Percentiles rank a stretch among this genome's conserved stretches.
Evolutionary conservation across 192 early-diverging fungal genomes (phyloP).

Genomic region (Lunasporangiospora selenospora): DNA sequence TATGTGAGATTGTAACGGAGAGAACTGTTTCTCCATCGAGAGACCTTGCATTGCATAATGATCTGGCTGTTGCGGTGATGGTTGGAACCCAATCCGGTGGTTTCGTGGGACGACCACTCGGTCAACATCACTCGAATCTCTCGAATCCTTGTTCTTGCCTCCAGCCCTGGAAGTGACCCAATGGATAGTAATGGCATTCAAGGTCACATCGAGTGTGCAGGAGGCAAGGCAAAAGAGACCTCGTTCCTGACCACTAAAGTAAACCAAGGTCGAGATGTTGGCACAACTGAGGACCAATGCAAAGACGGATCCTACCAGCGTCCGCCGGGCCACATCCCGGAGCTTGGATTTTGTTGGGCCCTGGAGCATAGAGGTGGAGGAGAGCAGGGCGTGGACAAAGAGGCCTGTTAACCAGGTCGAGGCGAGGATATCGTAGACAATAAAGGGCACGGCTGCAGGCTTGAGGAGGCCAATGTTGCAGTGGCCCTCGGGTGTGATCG

Average conservation of each 20-base stretch:
- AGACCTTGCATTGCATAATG: too few relatives aligned
- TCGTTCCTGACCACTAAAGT: conserved; percentile 47
- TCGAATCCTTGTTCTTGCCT: too few relatives aligned
- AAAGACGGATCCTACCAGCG: conserved; percentile 31
- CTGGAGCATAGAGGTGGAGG: conserved; percentile 34
- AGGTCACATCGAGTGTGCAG: conserved; percentile 54
- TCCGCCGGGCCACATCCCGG: conserved; percentile 44
- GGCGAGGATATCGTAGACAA: conserved; percentile 28
- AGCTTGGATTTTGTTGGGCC: conserved; percentile 28
- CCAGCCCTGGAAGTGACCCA: conserved; percentile 52
- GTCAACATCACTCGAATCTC: too few relatives aligned
- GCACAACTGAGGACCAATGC: conserved; percentile 37
- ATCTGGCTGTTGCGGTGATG: too few relatives aligned
- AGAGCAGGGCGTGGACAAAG: conserved; percentile 22
- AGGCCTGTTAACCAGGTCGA: conserved; percentile 25
- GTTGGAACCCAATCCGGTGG: too few relatives aligned
- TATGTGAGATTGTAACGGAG: too few relatives aligned
- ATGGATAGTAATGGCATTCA: conserved; percentile 53
- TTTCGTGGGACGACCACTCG: too few relatives aligned
- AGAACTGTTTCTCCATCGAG: too few relatives aligned
- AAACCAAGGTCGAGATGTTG: conserved; percentile 28
- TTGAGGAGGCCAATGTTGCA: conserved; percentile 26
- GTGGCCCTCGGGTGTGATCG: conserved; percentile 8
- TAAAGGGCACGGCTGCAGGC: not conserved
- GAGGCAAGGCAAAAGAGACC: conserved; percentile 50